Percentiles rank a stretch among this genome's conserved stretches.
phyloP scores from a whole-genome alignment of 352 stramenopile genomes.

The Pythium volutum region DNA sequence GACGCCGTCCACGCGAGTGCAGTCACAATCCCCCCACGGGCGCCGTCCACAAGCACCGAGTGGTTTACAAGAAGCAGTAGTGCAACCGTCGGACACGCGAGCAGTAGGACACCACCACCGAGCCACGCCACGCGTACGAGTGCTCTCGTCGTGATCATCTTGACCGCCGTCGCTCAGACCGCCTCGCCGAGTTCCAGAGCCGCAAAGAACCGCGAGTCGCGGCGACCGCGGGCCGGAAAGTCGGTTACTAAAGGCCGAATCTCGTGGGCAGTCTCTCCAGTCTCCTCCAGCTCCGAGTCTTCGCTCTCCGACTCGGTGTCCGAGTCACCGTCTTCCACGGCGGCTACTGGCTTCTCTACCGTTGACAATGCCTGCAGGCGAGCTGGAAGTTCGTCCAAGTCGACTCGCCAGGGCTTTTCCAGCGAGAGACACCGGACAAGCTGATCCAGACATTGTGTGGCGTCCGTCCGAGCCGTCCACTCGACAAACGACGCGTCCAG shows the following conservation, averaged over 20 bases:
- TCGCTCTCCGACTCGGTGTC: conserved; percentile 15
- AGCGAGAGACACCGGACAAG: neutral
- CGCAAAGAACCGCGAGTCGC: conserved; percentile 5
- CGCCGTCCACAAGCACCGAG: too few species aligned
- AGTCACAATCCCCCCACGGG: too few species aligned
- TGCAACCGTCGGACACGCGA: neutral
- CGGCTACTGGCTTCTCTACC: neutral
- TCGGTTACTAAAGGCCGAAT: neutral
- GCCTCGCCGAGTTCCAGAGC: conserved; percentile 3
- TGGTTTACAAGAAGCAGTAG: neutral
- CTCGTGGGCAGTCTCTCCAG: neutral
- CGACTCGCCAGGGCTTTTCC: neutral
- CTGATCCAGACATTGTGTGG: neutral
- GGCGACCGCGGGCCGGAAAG: neutral
- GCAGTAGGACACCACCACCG: neutral
- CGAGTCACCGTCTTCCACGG: neutral
- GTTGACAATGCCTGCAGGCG: neutral
- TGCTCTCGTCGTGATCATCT: neutral
- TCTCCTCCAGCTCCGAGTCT: neutral
- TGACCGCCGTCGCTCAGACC: neutral
- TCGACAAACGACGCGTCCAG: conserved; percentile 1
- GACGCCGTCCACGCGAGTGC: too few species aligned
- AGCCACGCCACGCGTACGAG: neutral
- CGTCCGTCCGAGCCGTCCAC: neutral
- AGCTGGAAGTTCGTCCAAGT: neutral